Conservation (phyloP, 106 monocot species). For the Dendrobium officinale region DNA sequence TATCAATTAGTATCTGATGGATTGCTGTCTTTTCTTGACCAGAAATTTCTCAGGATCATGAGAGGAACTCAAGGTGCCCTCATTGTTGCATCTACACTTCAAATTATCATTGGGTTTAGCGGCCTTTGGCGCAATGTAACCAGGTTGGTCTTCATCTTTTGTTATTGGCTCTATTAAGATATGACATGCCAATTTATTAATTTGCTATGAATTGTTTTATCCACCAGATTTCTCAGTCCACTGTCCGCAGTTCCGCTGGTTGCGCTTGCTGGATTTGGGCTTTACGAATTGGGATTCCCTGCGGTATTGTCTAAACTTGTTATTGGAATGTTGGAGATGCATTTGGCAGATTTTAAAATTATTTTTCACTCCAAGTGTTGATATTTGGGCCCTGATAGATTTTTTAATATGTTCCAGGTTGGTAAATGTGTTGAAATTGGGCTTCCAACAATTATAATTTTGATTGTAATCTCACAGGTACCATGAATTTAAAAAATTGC, state of each 20-base stretch:
- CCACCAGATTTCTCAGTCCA: conserved; percentile 75
- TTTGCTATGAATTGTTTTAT: background rate
- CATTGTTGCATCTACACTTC: conserved; percentile 91
- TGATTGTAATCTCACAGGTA: conserved; percentile 89
- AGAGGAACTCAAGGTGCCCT: conserved; percentile 97
- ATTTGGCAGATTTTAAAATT: background rate
- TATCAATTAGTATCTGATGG: background rate
- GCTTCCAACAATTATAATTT: conserved; percentile 71
- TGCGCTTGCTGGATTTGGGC: conserved; percentile 74
- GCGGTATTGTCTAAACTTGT: conserved; percentile 39
- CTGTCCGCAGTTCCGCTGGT: conserved; percentile 85
- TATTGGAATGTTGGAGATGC: background rate
- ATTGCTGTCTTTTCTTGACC: conserved; percentile 3
- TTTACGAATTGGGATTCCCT: conserved; percentile 95
- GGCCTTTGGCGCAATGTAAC: conserved; percentile 98
- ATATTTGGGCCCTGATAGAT: background rate
- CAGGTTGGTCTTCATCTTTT: conserved; percentile 30
- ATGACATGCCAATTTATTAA: background rate
- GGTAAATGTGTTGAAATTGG: conserved; percentile 98
- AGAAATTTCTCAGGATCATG: conserved; percentile 91
- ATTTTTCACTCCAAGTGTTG: background rate
- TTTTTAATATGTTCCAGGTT: conserved; percentile 35
- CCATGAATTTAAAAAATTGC: background rate
- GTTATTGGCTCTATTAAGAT: background rate
- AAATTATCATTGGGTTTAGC: conserved; percentile 89